These are phyloP conservation scores for Pichia membranifaciens DNA, from an alignment of 805 yeast species.

Conservation along the genomic window DNA sequence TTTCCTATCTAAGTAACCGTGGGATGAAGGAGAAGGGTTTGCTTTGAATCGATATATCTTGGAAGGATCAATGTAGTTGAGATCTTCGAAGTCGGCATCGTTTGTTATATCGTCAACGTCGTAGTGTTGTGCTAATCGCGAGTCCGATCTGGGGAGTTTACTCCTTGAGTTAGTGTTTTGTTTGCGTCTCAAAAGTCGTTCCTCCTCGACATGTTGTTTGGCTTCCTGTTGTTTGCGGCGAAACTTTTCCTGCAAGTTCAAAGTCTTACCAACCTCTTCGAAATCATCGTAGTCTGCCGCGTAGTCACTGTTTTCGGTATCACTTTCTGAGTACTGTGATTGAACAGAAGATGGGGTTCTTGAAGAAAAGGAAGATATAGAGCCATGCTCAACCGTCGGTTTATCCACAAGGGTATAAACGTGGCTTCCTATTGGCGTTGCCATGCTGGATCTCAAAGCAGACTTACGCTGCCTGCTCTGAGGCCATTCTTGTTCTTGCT, in stretches of 20 bases:
- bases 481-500: neutral
- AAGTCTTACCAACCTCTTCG: neutral
- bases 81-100: constrained; percentile 25
- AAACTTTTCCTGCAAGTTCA: constrained; percentile 17
- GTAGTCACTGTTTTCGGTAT: constrained; percentile 31
- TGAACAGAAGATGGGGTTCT: constrained; percentile 12
- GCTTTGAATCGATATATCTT: constrained; percentile 21
- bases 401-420: neutral
- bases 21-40: constrained; percentile 4
- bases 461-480: neutral
- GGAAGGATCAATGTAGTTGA: constrained; percentile 20
- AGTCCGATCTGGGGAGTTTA: neutral
- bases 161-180: neutral
- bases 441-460: neutral
- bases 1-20: constrained; percentile 17
- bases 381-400: constrained; percentile 16
- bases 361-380: constrained; percentile 26
- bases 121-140: neutral
- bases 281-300: constrained; percentile 24
- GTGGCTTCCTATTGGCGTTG: neutral
- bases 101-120: constrained; percentile 15
- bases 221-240: constrained; percentile 18
- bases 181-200: constrained; percentile 2
- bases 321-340: constrained; percentile 24
- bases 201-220: constrained; percentile 15